Evolutionary conservation across 495 filamentous ascomycete species (phyloP), one percentile per base, ranked within the genome.

Genomic region (Aspergillus baeticus): DNA sequence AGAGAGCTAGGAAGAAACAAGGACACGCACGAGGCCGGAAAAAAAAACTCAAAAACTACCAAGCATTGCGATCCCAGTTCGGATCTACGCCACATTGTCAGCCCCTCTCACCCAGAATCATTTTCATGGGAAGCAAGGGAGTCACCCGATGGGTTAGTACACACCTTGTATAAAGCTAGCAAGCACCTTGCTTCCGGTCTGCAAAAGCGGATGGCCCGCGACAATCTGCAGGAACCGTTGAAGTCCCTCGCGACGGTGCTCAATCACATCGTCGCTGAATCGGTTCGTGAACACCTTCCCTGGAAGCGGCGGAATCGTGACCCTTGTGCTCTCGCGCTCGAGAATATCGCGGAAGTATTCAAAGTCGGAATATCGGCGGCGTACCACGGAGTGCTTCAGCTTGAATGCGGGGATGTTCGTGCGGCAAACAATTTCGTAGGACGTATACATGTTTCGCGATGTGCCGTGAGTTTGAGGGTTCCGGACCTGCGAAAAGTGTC

Each of bases 351-450:
- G 91, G 77, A 98, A 98, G 77, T 94, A 92, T 76, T 98, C 94
- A 64, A 98, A 98, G 72, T 98, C 94, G 54, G 87, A 92, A 75
- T 98, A 98, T 22, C 94, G 90, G 51, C 94, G 85, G 54, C 94
- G 91, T 48, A 98, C 95, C 58, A 83, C 80, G 43, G 87, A 91
- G 67, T 90, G 78, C 64, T 87, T 85, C 58, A 98, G 85, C 78
- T 96, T 96, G 83, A 98, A 98, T 61, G 95, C 92, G 54, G 94
- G 94, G 69, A 98, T 98, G 76, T 98, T 98, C 72, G 94, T 98
- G 38, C 89, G 86, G 78, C 92, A 96, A 57, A 94, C 77, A 63
- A 98, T 96, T 74, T 97, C 93, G 76, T 98, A 98, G 76, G 93
- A 92, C 43, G 94, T 98, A 79, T 96, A 97, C 92, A 96, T 96